These are phyloP conservation scores for Talaromyces sp. DNA, from an alignment of 2,329 filamentous ascomycete genomes.

Conservation along the genomic window DNA sequence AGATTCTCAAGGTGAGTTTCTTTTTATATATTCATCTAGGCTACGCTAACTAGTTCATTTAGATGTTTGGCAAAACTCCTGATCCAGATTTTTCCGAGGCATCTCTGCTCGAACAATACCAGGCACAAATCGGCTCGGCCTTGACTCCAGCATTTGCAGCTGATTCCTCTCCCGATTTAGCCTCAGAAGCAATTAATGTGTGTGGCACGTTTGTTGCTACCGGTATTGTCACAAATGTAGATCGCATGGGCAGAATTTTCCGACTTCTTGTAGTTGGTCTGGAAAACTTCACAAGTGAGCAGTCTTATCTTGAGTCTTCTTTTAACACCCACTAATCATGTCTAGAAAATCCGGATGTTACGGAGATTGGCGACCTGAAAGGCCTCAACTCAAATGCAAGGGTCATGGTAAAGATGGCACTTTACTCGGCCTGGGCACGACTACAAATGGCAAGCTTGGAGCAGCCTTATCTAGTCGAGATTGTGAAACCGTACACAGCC, in stretches of 20 bases:
- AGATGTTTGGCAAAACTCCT: conserved; percentile 89
- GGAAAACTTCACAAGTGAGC: conserved; percentile 76
- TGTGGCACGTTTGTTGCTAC: conserved; percentile 98
- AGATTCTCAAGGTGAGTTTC: conserved; percentile 64
- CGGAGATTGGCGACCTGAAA: conserved; percentile 86
- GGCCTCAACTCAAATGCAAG: conserved; percentile 92
- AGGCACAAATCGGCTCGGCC: conserved; percentile 95
- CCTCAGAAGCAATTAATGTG: conserved; percentile 92
- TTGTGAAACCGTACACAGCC: conserved; percentile 84
- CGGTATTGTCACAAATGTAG: conserved; percentile 93
- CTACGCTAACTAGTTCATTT: neutral
- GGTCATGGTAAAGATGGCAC: conserved; percentile 97
- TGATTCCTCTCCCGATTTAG: conserved; percentile 92
- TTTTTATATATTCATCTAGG: neutral
- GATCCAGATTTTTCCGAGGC: conserved; percentile 98
- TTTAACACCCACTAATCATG: conserved; percentile 11
- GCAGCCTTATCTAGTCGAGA: conserved; percentile 81
- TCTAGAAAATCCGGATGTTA: conserved; percentile 65
- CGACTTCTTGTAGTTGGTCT: conserved; percentile 87
- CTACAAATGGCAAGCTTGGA: conserved; percentile 92
- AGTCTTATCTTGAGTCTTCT: neutral
- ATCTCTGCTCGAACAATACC: conserved; percentile 93
- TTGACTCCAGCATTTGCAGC: conserved; percentile 92
- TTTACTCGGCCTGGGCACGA: conserved; percentile 96
- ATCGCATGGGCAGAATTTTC: conserved; percentile 96